Evolutionary conservation across 2,329 filamentous ascomycete genomes (phyloP).

Genomic region (Ophiostoma novo-ulmi): DNA sequence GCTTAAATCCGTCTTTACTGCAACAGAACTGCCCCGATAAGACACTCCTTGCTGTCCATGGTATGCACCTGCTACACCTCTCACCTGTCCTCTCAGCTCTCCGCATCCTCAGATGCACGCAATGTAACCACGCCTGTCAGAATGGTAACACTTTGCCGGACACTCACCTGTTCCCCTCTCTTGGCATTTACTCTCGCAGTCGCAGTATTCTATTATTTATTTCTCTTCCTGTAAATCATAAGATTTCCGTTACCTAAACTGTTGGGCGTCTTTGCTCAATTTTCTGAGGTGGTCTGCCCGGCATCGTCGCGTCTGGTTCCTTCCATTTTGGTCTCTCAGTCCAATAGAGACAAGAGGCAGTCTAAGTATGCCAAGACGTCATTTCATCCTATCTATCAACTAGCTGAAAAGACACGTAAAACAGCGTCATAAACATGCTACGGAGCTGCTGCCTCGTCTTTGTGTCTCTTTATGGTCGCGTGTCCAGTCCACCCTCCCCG

Average conservation of each 20-base stretch:
- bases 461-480: not conserved
- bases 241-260: not conserved
- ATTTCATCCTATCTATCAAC: not conserved
- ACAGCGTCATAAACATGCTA: not conserved
- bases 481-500: not conserved
- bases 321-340: not conserved
- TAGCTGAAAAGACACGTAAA: too few relatives aligned
- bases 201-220: not conserved
- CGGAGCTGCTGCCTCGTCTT: not conserved
- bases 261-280: not conserved
- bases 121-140: not conserved
- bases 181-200: not conserved
- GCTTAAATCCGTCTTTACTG: not conserved
- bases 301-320: not conserved
- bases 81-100: not conserved
- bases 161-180: slow-evolving; percentile 3
- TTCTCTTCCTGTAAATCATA: not conserved
- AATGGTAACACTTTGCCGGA: not conserved
- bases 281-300: not conserved
- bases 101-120: not conserved
- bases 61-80: not conserved
- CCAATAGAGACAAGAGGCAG: not conserved
- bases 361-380: not conserved
- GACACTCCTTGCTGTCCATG: not conserved
- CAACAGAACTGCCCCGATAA: not conserved